Percentiles rank a stretch among this genome's conserved stretches.
phyloP scores from a whole-genome alignment of 1,284 basidiomycete species.

The Malassezia globosa region DNA sequence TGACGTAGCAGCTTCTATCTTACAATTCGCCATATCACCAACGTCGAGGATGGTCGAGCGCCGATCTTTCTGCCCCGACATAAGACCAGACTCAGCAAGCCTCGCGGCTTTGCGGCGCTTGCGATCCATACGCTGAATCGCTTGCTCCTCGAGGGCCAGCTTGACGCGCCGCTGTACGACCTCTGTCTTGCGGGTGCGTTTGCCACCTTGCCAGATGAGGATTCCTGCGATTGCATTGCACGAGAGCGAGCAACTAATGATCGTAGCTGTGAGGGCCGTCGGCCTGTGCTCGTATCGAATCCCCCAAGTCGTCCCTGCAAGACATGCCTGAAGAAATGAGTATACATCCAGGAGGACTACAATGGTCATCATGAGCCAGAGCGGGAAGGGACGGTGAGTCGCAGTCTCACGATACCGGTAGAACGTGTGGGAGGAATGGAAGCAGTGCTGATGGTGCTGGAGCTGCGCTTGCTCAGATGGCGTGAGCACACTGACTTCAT shows the following conservation, averaged over 20 bases:
- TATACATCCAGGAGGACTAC: slow-evolving; percentile 38
- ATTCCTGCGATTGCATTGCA: slow-evolving; percentile 70
- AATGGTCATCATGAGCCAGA: slow-evolving; percentile 45
- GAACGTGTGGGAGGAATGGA: slow-evolving; percentile 53
- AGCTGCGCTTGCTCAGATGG: slow-evolving; percentile 38
- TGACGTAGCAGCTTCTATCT: too few relatives aligned
- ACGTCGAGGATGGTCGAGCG: too few relatives aligned
- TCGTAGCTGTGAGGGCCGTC: slow-evolving; percentile 54
- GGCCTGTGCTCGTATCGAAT: slow-evolving; percentile 50
- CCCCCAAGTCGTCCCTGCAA: slow-evolving; percentile 64
- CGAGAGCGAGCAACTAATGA: slow-evolving; percentile 66
- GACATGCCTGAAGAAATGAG: slow-evolving; percentile 53
- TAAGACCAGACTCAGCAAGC: too few relatives aligned
- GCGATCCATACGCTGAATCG: slow-evolving; percentile 21
- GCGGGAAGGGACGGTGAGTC: slow-evolving; percentile 64
- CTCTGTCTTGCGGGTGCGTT: slow-evolving; percentile 64
- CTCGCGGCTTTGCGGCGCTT: slow-evolving; percentile 4
- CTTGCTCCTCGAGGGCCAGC: slow-evolving; percentile 55
- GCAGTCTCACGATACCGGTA: slow-evolving; percentile 75
- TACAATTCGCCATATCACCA: too few relatives aligned
- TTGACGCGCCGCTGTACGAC: slow-evolving; percentile 62
- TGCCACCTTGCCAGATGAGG: slow-evolving; percentile 66
- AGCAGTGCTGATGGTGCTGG: slow-evolving; percentile 40
- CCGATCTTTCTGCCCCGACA: too few relatives aligned
- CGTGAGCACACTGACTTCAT: slow-evolving; percentile 38